Evolutionary conservation across 2,329 filamentous ascomycete species (phyloP).

Genomic region (Aureobasidium musti): DNA sequence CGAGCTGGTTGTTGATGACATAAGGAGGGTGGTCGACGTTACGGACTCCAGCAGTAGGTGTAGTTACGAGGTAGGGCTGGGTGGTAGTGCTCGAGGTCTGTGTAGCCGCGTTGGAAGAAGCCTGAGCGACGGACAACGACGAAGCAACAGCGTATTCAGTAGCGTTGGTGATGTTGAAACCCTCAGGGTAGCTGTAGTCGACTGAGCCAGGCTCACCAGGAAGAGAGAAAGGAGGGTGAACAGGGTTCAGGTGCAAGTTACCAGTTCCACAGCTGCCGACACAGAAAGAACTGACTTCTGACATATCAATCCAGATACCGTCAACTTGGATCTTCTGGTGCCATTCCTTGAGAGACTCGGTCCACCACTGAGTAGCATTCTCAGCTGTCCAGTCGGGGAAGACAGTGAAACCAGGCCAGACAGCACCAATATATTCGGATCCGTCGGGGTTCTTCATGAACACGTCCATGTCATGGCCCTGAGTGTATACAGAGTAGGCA

Average conservation of each 20-base stretch:
- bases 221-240: slow-evolving; percentile 65
- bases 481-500: slow-evolving; percentile 52
- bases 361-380: slow-evolving; percentile 62
- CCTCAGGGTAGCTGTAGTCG: slow-evolving; percentile 65
- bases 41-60: slow-evolving; percentile 63
- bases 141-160: slow-evolving; percentile 64
- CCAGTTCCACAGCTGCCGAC: slow-evolving; percentile 69
- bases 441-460: slow-evolving; percentile 44
- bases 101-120: slow-evolving; percentile 36
- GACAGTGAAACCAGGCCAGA: slow-evolving; percentile 66
- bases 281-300: slow-evolving; percentile 65
- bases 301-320: slow-evolving; percentile 64
- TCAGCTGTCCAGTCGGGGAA: slow-evolving; percentile 63
- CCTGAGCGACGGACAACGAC: slow-evolving; percentile 51
- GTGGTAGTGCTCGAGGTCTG: slow-evolving; percentile 38
- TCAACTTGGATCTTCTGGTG: slow-evolving; percentile 57
- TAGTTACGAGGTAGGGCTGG: slow-evolving; percentile 57
- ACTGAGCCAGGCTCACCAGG: slow-evolving; percentile 65
- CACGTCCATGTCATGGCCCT: slow-evolving; percentile 40
- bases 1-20: slow-evolving; percentile 71
- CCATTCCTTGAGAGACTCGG: slow-evolving; percentile 55
- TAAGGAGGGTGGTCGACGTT: slow-evolving; percentile 76
- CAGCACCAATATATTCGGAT: slow-evolving; percentile 50
- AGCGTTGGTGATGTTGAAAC: slow-evolving; percentile 67
- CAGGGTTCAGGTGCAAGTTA: slow-evolving; percentile 66